Base-by-base conservation (phyloP, 345 rosid species). In the Eucalyptus curtisii region DNA sequence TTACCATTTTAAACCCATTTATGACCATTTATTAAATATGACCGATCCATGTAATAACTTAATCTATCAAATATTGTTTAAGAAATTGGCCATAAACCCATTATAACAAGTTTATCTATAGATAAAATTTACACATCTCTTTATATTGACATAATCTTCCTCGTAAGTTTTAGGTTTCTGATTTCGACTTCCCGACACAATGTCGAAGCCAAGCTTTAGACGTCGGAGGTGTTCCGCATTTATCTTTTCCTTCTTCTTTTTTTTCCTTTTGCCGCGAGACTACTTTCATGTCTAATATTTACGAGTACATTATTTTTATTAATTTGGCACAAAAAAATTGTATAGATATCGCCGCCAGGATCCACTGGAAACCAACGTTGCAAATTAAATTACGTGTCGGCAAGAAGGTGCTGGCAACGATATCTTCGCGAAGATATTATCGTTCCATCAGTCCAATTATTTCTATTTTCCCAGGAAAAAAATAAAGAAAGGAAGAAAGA, bases 1-100 rank as follows among this genome's bases (percentile, higher is more conserved):
- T 55, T 10, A 8, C 1, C 2, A 55, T 55, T 2, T 24, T 55
- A 55, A 55, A 55, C 6, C 1, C 12, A 22, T 55, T 55, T 24
- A 55, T 55, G 6, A 55, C 6, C 1, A 24, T 24, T 4, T 24
- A 3, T 3, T 55, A 10, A 55, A 24, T 55, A 55, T 55, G 3
- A 55, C 1, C 1, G 0, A 55, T 24, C 1, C 0, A 55, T 24
- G 0, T 55, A 5, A 55, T 25, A 24, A 55, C 30, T 22, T 2
- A 55, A 10, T 4, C 3, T 4, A 24, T 55, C 2, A 4, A 55
- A 55, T 24, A 55, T 10, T 0, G 1, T 24, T 55, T 24, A 9
- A 22, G 13, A 4, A 55, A 55, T 55, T 24, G 1, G 3, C 6
- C 61, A 55, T 25, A 55, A 22, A 55, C 6, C 61, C 12, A 24